Base-by-base conservation (phyloP, 305 asterid genomes). In the Fraxinus floribunda region DNA sequence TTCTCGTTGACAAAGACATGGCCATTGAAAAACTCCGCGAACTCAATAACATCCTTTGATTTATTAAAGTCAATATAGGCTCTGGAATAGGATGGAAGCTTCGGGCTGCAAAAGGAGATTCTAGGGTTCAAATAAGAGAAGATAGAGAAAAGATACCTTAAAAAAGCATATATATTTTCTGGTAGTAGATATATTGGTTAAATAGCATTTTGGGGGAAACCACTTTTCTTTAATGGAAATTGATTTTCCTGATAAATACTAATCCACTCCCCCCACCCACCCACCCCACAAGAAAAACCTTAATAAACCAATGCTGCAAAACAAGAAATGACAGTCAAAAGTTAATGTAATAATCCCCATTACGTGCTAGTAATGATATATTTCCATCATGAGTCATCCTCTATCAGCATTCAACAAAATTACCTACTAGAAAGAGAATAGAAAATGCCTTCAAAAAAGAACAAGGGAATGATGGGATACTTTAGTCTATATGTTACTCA, bases 1-100 rank as follows among this genome's bases (percentile, higher is more conserved):
- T 92, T 94, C 88, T 93, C 98, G n/a, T 92, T 94, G 84, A 94
- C 98, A 86, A 94, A 94, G 73, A 93, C 91, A 82, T 94, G 98
- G 76, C 93, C 97, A 79, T 89, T 91, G 80, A 93, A 94, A 85
- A 91, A 92, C 89, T 92, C 97, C 0, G 97, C 97, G 79, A 94
- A 93, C 88, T 94, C 97, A 79, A 94, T 80, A 83, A 93, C 97
- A 84, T 94, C 98, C 62, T 90, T 97, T 38, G 93, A 89, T 85
- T 78, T 87, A 84, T 92, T 90, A 79, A 94, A 92, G 85, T 92
- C 92, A 62, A 94, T 87, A 86, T 91, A 91, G 52, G 97, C 97
- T 90, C 95, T 89, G 55, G 97, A 87, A 81, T 90, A 87, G 60
- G 83, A 83, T 80, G 83, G 89, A 80, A 79, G 94, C 90, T 90